Evolutionary conservation across 1,284 basidiomycete genomes (phyloP).

Genomic region (Crepidotus sp.): DNA sequence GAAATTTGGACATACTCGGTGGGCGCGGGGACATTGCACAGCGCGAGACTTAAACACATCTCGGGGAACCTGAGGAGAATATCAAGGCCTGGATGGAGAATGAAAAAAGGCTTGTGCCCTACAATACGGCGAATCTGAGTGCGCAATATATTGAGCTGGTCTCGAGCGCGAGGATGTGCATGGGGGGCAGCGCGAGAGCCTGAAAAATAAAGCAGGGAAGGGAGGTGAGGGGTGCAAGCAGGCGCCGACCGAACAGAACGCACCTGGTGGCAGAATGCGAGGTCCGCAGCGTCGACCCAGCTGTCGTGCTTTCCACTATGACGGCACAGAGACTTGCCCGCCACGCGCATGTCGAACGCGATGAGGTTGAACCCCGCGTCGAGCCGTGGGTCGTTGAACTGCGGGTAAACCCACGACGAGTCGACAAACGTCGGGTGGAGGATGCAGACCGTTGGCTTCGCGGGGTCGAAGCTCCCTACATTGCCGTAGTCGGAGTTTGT

Average conservation of each 20-base stretch:
- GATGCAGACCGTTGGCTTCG: constrained; percentile 55
- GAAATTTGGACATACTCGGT: constrained; percentile 43
- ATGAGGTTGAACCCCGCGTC: constrained; percentile 53
- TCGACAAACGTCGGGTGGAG: constrained; percentile 62
- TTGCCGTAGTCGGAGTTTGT: constrained; percentile 49
- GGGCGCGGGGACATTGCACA: constrained; percentile 60
- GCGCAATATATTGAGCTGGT: constrained; percentile 42
- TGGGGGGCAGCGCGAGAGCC: constrained; percentile 54
- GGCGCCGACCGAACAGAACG: constrained; percentile 19
- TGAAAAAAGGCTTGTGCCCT: constrained; percentile 17
- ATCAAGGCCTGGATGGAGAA: background rate
- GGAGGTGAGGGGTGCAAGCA: background rate
- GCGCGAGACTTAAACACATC: constrained; percentile 53
- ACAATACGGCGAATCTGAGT: constrained; percentile 57
- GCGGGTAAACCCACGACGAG: constrained; percentile 55
- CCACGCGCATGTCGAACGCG: constrained; percentile 61
- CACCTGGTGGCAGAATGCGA: constrained; percentile 58
- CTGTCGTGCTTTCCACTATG: constrained; percentile 52
- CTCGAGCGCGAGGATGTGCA: constrained; percentile 62
- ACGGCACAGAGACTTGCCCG: constrained; percentile 50
- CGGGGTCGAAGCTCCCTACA: constrained; percentile 56
- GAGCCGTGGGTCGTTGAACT: constrained; percentile 60
- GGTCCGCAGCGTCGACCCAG: constrained; percentile 69
- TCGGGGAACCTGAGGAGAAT: constrained; percentile 52
- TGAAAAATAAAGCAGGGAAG: constrained; percentile 21